phyloP scores from a whole-genome alignment of 192 early-diverging fungal genomes.

The Linnemannia zychae region DNA sequence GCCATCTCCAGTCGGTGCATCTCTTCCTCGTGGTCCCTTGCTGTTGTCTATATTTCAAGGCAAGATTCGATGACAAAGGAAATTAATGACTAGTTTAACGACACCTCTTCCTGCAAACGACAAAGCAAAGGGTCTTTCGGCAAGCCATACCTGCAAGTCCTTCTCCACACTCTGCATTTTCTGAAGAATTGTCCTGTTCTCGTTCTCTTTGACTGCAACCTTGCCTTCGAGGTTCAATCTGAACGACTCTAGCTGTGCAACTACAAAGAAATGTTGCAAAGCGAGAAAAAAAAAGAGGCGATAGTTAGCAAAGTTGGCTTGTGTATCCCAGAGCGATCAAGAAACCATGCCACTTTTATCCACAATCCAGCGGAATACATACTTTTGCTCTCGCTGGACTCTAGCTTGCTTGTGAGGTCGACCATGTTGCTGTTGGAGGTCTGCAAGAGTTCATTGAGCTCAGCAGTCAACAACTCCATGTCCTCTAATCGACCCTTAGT shows the following conservation, averaged over 20 bases:
- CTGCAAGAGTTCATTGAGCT: conserved; percentile 65
- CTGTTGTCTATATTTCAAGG: conserved; percentile 38
- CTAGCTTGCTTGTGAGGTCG: conserved; percentile 64
- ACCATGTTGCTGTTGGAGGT: conserved; percentile 63
- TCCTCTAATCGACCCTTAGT: conserved; percentile 86
- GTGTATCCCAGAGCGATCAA: conserved; percentile 13
- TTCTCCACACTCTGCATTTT: conserved; percentile 59
- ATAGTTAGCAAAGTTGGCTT: not conserved
- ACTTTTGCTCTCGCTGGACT: conserved; percentile 64
- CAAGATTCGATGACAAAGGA: not conserved
- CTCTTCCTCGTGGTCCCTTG: conserved; percentile 58
- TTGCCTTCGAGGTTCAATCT: conserved; percentile 63
- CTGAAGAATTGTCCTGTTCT: conserved; percentile 63
- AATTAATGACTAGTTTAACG: not conserved
- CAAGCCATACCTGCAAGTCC: conserved; percentile 34
- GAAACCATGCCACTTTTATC: not conserved
- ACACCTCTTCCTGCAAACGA: not conserved
- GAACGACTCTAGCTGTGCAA: conserved; percentile 57
- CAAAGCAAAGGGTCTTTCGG: not conserved
- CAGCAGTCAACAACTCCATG: conserved; percentile 68
- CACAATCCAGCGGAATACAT: not conserved
- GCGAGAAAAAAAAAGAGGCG: not conserved
- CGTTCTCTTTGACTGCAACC: conserved; percentile 74
- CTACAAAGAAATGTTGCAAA: not conserved
- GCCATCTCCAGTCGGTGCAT: conserved; percentile 24